Percentiles rank a stretch among this genome's conserved stretches.
phyloP scores from a whole-genome alignment of 23 red algal genomes.

The Rhodosorus marinus region DNA sequence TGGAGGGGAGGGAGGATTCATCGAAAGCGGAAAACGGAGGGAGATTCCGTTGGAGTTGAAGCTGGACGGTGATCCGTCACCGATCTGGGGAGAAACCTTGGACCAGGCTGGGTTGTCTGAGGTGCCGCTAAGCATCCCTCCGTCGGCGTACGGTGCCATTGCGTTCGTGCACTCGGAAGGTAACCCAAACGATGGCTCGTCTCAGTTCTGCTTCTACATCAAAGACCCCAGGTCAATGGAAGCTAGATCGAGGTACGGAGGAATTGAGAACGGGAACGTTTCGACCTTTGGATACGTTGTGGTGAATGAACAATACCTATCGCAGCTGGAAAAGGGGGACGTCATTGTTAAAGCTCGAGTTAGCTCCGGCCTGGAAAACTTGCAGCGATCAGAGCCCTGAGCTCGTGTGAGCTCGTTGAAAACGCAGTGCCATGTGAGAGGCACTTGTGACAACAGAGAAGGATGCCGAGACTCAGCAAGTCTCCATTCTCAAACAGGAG shows the following conservation, averaged over 20 bases:
- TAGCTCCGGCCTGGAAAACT: conserved; percentile 43
- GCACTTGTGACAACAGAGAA: no score
- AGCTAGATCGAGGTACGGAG: conserved; percentile 44
- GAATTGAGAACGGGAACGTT: conserved; percentile 55
- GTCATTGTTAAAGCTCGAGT: conserved; percentile 52
- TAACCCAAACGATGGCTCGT: conserved; percentile 64
- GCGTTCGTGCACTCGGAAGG: conserved; percentile 71
- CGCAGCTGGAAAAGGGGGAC: conserved; percentile 62
- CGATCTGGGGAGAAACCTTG: conserved; percentile 55
- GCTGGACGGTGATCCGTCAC: conserved; percentile 51
- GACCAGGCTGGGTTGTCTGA: conserved; percentile 48
- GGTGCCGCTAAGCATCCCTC: conserved; percentile 59
- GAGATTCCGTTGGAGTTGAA: conserved; percentile 71
- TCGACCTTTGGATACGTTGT: conserved; percentile 80
- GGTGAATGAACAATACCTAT: conserved; percentile 46
- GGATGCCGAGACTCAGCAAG: no score
- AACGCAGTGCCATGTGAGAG: no score
- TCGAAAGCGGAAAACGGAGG: conserved; percentile 7
- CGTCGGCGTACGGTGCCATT: conserved; percentile 62
- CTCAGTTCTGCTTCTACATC: conserved; percentile 56
- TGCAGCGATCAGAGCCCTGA: conserved; percentile 11
- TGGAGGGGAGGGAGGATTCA: no score
- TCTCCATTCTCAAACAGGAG: no score
- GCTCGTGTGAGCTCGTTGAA: no score
- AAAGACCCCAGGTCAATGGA: conserved; percentile 61